Evolutionary conservation across 768 basidiomycete genomes (phyloP).

Genomic region (Tephrocybe sp.): DNA sequence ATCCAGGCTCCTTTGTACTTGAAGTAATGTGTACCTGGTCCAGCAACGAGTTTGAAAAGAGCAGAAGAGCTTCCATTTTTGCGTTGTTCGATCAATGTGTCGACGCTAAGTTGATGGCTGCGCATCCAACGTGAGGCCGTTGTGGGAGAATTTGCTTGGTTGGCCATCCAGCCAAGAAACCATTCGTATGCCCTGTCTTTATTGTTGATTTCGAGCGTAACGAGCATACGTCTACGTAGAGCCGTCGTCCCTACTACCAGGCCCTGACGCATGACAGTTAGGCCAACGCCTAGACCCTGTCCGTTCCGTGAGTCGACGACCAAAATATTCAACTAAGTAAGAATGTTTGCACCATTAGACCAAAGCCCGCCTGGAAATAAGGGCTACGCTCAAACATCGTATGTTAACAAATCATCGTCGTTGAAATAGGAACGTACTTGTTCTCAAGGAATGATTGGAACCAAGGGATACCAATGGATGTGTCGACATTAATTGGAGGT

Average conservation of each 20-base stretch:
- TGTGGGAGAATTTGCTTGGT: slow-evolving; percentile 42
- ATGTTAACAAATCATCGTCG: not conserved
- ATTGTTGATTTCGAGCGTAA: slow-evolving; percentile 94
- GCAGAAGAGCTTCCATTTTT: slow-evolving; percentile 91
- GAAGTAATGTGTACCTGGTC: slow-evolving; percentile 93
- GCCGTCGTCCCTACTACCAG: slow-evolving; percentile 66
- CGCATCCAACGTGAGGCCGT: slow-evolving; percentile 47
- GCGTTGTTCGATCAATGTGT: slow-evolving; percentile 84
- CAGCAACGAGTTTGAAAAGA: slow-evolving; percentile 91
- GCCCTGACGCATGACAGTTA: slow-evolving; percentile 72
- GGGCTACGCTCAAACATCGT: slow-evolving; percentile 62
- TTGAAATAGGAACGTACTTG: slow-evolving; percentile 52
- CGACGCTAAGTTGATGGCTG: slow-evolving; percentile 93
- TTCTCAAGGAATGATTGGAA: slow-evolving; percentile 46
- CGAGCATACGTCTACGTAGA: slow-evolving; percentile 86
- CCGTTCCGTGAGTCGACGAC: not conserved
- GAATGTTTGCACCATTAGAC: slow-evolving; percentile 77
- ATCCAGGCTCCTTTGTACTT: slow-evolving; percentile 92
- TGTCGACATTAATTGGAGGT: slow-evolving; percentile 12
- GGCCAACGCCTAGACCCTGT: slow-evolving; percentile 88
- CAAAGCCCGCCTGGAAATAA: slow-evolving; percentile 97
- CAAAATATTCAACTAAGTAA: not conserved
- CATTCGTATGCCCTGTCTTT: slow-evolving; percentile 94
- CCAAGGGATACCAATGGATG: slow-evolving; percentile 25
- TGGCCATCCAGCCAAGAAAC: slow-evolving; percentile 96